Conservation (phyloP, 768 basidiomycete species). For the Lentinula detonsa region DNA sequence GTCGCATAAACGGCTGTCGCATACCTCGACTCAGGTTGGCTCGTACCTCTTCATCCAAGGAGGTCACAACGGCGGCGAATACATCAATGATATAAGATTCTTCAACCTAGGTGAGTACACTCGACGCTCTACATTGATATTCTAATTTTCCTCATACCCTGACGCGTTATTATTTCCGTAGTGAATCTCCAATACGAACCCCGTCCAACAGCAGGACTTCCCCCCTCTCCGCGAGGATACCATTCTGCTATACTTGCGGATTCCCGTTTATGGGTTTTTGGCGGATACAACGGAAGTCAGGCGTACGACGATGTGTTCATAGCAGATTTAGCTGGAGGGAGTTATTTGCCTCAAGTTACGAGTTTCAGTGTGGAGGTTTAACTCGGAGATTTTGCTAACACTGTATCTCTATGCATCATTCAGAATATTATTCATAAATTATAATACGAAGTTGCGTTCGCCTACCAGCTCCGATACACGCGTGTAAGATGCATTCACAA, state of each 20-base stretch:
- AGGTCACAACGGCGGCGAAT: slow-evolving; percentile 78
- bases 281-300: slow-evolving; percentile 81
- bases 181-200: slow-evolving; percentile 83
- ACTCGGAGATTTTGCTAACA: not conserved
- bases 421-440: too few species aligned
- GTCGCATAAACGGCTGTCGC: slow-evolving; percentile 63
- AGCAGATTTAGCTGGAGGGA: slow-evolving; percentile 80
- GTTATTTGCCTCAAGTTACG: slow-evolving; percentile 87
- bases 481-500: too few species aligned
- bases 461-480: too few species aligned
- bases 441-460: too few species aligned
- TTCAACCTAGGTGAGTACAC: slow-evolving; percentile 74
- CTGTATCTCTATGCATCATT: too few species aligned
- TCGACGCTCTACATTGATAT: not conserved
- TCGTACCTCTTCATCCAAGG: slow-evolving; percentile 88
- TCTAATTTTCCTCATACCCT: not conserved
- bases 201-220: slow-evolving; percentile 58
- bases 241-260: slow-evolving; percentile 81
- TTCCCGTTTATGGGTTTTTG: slow-evolving; percentile 78
- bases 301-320: slow-evolving; percentile 84
- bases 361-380: slow-evolving; percentile 53
- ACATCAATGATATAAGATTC: slow-evolving; percentile 67
- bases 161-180: slow-evolving; percentile 20
- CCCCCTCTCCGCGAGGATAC: slow-evolving; percentile 76
- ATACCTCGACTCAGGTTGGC: slow-evolving; percentile 86